Evolutionary conservation across 805 yeast genomes (phyloP).

Genomic region (Candida palmyrensis): DNA sequence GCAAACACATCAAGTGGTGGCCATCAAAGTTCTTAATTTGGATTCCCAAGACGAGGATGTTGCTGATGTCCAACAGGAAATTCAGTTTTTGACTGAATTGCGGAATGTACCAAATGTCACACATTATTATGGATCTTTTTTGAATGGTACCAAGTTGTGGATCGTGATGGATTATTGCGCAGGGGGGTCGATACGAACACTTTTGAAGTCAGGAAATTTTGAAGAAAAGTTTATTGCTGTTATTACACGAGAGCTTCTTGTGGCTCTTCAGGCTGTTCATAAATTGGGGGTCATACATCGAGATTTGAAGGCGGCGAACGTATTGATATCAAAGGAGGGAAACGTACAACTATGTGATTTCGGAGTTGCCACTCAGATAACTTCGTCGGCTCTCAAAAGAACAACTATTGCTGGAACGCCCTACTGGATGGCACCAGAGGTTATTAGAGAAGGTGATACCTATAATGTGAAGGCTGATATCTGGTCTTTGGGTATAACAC

Average conservation of each 20-base stretch:
- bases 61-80: constrained; percentile 88
- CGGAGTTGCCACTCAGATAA: constrained; percentile 94
- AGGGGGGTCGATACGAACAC: constrained; percentile 89
- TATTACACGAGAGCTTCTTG: constrained; percentile 74
- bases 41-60: constrained; percentile 95
- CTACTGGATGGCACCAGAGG: constrained; percentile 99
- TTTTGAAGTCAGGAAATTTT: constrained; percentile 78
- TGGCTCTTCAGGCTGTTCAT: constrained; percentile 80
- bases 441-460: constrained; percentile 82
- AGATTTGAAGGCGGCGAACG: constrained; percentile 95
- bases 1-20: constrained; percentile 73
- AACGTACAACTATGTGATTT: constrained; percentile 90
- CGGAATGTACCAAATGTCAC: constrained; percentile 89
- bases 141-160: constrained; percentile 91
- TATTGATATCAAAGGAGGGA: constrained; percentile 84
- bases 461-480: constrained; percentile 92
- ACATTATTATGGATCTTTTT: constrained; percentile 82
- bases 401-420: constrained; percentile 96
- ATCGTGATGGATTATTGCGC: constrained; percentile 97
- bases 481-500: constrained; percentile 95
- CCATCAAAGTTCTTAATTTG: constrained; percentile 86
- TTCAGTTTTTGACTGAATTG: constrained; percentile 77
- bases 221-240: constrained; percentile 83
- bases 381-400: constrained; percentile 69
- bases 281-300: constrained; percentile 89